Conservation (phyloP, 2,329 filamentous ascomycete genomes). For the Lasiodiplodia gonubiensis region DNA sequence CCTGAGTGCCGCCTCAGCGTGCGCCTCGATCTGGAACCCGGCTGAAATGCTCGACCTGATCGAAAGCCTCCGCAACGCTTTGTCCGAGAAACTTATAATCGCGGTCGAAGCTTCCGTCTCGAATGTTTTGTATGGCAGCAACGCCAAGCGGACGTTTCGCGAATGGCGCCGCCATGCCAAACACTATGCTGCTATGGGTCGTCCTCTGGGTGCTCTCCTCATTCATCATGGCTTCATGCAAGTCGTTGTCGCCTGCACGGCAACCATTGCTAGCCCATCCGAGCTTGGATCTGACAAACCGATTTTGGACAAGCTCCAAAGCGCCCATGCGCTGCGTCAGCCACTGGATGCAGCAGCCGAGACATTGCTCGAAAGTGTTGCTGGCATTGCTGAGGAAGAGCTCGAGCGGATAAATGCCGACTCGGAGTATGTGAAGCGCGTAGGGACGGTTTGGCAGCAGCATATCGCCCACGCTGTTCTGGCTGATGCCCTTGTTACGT, state of each 20-base stretch:
- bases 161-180: slow-evolving; percentile 89
- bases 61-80: slow-evolving; percentile 70
- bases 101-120: slow-evolving; percentile 89
- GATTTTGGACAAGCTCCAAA: slow-evolving; percentile 71
- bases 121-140: slow-evolving; percentile 80
- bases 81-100: slow-evolving; percentile 85
- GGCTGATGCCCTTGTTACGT: slow-evolving; percentile 78
- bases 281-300: slow-evolving; percentile 65
- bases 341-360: slow-evolving; percentile 37
- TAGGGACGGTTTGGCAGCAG: slow-evolving; percentile 87
- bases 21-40: slow-evolving; percentile 80
- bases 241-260: slow-evolving; percentile 78
- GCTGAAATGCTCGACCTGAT: slow-evolving; percentile 76
- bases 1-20: slow-evolving; percentile 77
- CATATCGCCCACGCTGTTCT: slow-evolving; percentile 85
- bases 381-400: slow-evolving; percentile 77
- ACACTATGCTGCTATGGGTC: slow-evolving; percentile 78
- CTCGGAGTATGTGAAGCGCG: slow-evolving; percentile 79
- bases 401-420: slow-evolving; percentile 87
- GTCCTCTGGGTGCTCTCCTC: slow-evolving; percentile 88
- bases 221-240: slow-evolving; percentile 88
- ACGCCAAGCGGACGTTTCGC: slow-evolving; percentile 67
- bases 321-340: slow-evolving; percentile 33
- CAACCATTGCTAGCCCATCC: slow-evolving; percentile 70
- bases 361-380: slow-evolving; percentile 60